Base-by-base conservation (phyloP, 2,329 filamentous ascomycete species). In the Hypoxylon sp. region DNA sequence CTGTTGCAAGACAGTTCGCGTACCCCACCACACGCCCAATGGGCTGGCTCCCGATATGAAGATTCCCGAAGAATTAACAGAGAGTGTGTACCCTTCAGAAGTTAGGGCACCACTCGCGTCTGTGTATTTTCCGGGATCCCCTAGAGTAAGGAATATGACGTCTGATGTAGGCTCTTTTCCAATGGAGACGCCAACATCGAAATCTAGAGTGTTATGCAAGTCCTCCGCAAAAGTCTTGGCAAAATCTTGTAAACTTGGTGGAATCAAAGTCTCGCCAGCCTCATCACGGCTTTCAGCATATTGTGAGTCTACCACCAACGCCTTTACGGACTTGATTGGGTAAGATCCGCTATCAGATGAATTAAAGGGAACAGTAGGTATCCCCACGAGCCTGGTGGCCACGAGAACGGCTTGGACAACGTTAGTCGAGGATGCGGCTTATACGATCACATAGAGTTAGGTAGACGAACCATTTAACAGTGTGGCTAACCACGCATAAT, bases 21-120 rank as follows among this genome's bases (percentile, higher is more conserved):
- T 88, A 38, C 82, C 86, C 87, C 87, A 89, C 84, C 85, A 89
- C 56, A 81, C 83, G 9, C 87, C 87, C 5, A 87, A 79, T 0
- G 86, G 82, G 55, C 85, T 86, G 5, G 85, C 84, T 1, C 86
- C 86, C 2, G 78, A 77, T 68, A 89, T 83, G 10, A 75, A 78
- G 13, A 87, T 76, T 2, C 82, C 80, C 10, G 77, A 71, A 4
- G 72, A 60, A 14, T 77, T 78, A 2, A 86, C 76, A 10, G 79
- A 76, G 10, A 88, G 75, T 2, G 77, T 76, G 73, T 88, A 86
- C 6, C 81, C 84, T 72, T 88, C 85, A 0, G 82, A 80, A 0
- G 84, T 86, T 38, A 72, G 73, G 6, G 82, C 76, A 0, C 84
- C 84, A 11, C 81, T 83, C 4, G 77, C 83, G 71, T 86, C 82